These are phyloP conservation scores for Trichoderma erinaceum DNA, from an alignment of 495 filamentous ascomycete genomes.

Conservation along the genomic window DNA sequence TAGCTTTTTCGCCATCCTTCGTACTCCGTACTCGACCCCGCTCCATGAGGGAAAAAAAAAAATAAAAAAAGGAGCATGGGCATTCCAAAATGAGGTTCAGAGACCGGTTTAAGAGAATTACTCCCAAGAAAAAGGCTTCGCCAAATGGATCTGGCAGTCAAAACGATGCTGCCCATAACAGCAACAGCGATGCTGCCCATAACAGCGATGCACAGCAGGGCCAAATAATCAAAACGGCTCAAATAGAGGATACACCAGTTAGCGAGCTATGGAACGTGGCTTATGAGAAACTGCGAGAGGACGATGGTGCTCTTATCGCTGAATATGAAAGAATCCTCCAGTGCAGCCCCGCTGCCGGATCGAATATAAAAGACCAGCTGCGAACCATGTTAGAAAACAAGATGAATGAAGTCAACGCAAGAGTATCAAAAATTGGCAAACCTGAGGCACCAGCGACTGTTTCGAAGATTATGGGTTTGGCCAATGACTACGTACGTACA, in stretches of 20 bases:
- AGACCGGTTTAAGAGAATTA: no score
- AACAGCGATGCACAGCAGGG: no score
- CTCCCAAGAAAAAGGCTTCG: no score
- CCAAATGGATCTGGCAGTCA: no score
- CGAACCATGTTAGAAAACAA: not conserved
- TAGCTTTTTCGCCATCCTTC: no score
- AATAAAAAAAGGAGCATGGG: no score
- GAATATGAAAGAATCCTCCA: not conserved
- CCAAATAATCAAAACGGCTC: no score
- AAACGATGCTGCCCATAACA: no score
- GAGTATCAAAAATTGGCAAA: not conserved
- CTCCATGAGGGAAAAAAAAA: no score
- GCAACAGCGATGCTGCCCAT: no score
- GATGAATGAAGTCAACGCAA: not conserved
- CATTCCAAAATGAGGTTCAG: no score
- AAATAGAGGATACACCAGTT: not conserved
- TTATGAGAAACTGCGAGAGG: not conserved
- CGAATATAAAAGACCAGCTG: not conserved
- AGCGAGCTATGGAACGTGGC: not conserved
- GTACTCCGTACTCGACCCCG: no score
- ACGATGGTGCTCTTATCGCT: not conserved
- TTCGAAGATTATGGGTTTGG: not conserved
- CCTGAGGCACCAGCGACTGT: not conserved
- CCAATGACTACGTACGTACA: not conserved
- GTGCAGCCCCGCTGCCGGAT: not conserved